Evolutionary conservation across 345 rosid species (phyloP), one percentile per base, ranked within the genome.

Genomic region (Bretschneidera sinensis): DNA sequence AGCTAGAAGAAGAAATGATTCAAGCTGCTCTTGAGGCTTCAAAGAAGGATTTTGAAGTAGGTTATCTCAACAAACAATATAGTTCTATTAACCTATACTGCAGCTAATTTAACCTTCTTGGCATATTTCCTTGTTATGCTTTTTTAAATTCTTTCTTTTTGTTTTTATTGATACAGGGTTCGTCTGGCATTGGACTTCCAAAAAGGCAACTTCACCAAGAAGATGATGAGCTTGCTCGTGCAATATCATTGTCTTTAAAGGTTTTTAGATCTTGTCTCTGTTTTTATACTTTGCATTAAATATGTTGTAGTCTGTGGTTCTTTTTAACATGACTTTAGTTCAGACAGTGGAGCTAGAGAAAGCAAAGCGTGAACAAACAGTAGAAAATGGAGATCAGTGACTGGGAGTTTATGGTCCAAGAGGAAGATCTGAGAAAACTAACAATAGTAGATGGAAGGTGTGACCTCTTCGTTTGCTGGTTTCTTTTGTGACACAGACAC

Each of bases 21-120:
- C 84, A 74, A 74, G 74, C 78, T 61, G 98, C 95, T 33, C 77
- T 89, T 55, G 92, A 83, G 80, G 91, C 95, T 78, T 92, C 98
- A 17, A 81, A 70, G 70, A 72, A 57, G 55, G 92, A 82, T 67
- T 79, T 74, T 73, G 68, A 61, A 62, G 74, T 61, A 58, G 61
- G 35, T 68, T 55, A 31, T 70, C 52, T 31, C 54, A 60, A 63
- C 56, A 43, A 43, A 33, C 20, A 56, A 51, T 61, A 22, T 68
- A 66, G 15, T 69, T 61, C 62, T 19, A 55, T 55, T 24, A 21
- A 62, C 66, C 57, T 67, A 61, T 21, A 18, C 23, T n/a, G 64
- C 59, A 39, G 60, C 43, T 33, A 56, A 43, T 51, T 53, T 66
- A 21, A 17, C 35, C 21, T 25, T 43, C 2, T 47, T 18, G 45